Evolutionary conservation across 1,139 yeast species (phyloP).

Genomic region (Debaryomyces nepalensis): DNA sequence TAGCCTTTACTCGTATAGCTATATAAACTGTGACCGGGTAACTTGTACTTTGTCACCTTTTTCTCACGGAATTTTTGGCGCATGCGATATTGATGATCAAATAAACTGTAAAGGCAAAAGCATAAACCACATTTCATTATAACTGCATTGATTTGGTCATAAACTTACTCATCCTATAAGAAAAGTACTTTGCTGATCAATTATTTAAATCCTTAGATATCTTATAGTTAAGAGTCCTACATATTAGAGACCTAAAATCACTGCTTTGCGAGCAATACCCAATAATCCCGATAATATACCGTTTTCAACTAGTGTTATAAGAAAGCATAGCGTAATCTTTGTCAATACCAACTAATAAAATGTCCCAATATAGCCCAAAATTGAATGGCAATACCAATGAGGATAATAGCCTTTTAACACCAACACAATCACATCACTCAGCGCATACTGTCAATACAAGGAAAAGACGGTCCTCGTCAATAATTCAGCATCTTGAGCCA

Average conservation of each 20-base stretch:
- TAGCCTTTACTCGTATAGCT: constrained; percentile 3
- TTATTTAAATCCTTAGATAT: neutral
- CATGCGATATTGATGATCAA: constrained; percentile 10
- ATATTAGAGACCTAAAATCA: neutral
- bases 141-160: constrained; percentile 1
- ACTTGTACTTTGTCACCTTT: constrained; percentile 1
- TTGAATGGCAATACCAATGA: constrained; percentile 17
- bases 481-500: constrained; percentile 87
- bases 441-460: constrained; percentile 37
- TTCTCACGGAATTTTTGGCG: constrained; percentile 2
- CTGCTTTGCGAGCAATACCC: neutral
- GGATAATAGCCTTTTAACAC: constrained; percentile 25
- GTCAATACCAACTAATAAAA: constrained; percentile 3
- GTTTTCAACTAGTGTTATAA: neutral
- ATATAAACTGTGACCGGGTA: constrained; percentile 9
- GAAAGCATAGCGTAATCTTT: neutral
- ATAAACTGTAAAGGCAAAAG: constrained; percentile 7
- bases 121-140: constrained; percentile 7
- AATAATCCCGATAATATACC: neutral
- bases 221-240: neutral
- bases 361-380: constrained; percentile 13
- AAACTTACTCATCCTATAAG: constrained; percentile 1
- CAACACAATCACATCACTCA: constrained; percentile 33
- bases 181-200: neutral
- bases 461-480: constrained; percentile 52